Conservation (phyloP, 1,284 basidiomycete species). For the Apiotrichum sp. region DNA sequence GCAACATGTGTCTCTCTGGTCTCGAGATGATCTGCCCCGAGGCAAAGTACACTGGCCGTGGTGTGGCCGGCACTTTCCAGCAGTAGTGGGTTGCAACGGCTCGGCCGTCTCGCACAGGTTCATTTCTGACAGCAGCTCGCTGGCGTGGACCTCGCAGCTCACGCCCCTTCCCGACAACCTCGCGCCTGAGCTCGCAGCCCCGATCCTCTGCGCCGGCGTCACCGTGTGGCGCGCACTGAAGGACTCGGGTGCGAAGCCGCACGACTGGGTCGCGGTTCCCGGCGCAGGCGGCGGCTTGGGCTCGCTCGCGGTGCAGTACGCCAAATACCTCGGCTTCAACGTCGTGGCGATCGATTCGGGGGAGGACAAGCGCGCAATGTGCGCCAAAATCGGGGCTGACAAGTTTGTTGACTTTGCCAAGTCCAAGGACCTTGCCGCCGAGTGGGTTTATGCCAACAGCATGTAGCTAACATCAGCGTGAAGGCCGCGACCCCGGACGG, state of each 20-base stretch:
- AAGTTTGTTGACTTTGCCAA: slow-evolving; percentile 69
- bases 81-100: slow-evolving; percentile 14
- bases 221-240: slow-evolving; percentile 69
- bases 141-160: slow-evolving; percentile 58
- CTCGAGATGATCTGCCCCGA: slow-evolving; percentile 57
- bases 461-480: slow-evolving; percentile 16
- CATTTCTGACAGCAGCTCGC: background rate
- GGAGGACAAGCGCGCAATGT: slow-evolving; percentile 62
- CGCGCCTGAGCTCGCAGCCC: slow-evolving; percentile 65
- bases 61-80: slow-evolving; percentile 62
- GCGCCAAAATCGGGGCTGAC: slow-evolving; percentile 63
- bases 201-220: slow-evolving; percentile 67
- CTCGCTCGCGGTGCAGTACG: slow-evolving; percentile 64
- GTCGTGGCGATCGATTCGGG: slow-evolving; percentile 73
- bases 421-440: slow-evolving; percentile 17
- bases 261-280: slow-evolving; percentile 71
- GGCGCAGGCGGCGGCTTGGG: slow-evolving; percentile 48
- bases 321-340: slow-evolving; percentile 63
- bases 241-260: slow-evolving; percentile 58
- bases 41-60: slow-evolving; percentile 62
- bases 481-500: slow-evolving; percentile 59
- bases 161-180: slow-evolving; percentile 67
- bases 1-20: slow-evolving; percentile 66
- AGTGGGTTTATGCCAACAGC: background rate
- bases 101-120: too few species aligned